Conservation (phyloP, 768 basidiomycete genomes). For the Infundibulicybe gibba region DNA sequence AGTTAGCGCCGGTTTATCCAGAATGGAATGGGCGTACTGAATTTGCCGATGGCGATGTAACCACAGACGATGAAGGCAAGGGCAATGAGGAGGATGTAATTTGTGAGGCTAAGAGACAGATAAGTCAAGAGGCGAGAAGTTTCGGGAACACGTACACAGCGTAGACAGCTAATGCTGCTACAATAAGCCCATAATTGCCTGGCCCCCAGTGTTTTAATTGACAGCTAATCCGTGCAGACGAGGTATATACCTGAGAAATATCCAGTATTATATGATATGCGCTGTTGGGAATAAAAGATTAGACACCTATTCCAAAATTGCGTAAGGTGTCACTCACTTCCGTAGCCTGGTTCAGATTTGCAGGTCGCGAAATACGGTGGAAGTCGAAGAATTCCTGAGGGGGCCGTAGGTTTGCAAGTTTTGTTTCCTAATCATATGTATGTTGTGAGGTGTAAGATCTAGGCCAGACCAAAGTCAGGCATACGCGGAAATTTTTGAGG, state of each 20-base stretch:
- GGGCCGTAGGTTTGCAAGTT: conserved; percentile 69
- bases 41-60: conserved; percentile 85
- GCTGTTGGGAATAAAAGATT: conserved; percentile 35
- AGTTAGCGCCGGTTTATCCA: background rate
- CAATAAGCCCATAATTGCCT: conserved; percentile 87
- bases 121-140: background rate
- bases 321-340: conserved; percentile 42
- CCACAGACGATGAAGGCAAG: conserved; percentile 89
- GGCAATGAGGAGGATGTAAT: conserved; percentile 77
- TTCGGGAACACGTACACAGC: conserved; percentile 52
- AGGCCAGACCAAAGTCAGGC: conserved; percentile 15
- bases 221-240: background rate
- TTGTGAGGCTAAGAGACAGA: conserved; percentile 58
- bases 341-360: conserved; percentile 76
- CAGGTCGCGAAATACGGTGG: conserved; percentile 80
- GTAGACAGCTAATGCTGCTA: conserved; percentile 78
- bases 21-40: conserved; percentile 45
- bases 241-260: conserved; percentile 67
- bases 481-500: conserved; percentile 66
- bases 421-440: conserved; percentile 74
- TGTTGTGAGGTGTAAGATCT: background rate
- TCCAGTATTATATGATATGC: conserved; percentile 92
- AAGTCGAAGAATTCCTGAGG: conserved; percentile 80
- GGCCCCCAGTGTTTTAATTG: conserved; percentile 12
- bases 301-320: background rate